phyloP scores from a whole-genome alignment of 2,329 filamentous ascomycete genomes.

The Claviceps purpurea region DNA sequence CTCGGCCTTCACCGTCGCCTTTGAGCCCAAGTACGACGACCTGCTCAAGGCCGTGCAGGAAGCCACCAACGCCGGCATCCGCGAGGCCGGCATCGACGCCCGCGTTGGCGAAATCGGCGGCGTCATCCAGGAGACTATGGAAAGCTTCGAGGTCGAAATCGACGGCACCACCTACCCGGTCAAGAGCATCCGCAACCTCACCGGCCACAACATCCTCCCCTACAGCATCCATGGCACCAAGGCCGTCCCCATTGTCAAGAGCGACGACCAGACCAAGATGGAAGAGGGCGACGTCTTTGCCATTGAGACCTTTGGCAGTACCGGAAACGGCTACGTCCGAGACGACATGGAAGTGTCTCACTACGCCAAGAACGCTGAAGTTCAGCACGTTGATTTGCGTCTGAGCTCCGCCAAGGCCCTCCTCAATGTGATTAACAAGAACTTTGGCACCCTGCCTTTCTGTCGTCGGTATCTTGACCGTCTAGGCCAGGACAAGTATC shows the following conservation, averaged over 20 bases:
- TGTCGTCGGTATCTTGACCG: slow-evolving; percentile 85
- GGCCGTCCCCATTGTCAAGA: slow-evolving; percentile 88
- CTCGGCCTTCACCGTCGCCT: slow-evolving; percentile 67
- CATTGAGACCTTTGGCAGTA: slow-evolving; percentile 92
- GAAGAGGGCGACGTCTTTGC: slow-evolving; percentile 93
- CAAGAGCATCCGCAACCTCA: slow-evolving; percentile 77
- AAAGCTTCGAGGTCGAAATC: slow-evolving; percentile 80
- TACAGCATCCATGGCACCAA: slow-evolving; percentile 89
- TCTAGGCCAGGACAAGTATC: slow-evolving; percentile 87
- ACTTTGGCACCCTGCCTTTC: slow-evolving; percentile 86
- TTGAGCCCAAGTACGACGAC: slow-evolving; percentile 62
- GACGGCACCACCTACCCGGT: slow-evolving; percentile 65
- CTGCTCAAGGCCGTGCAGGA: slow-evolving; percentile 60
- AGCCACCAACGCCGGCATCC: slow-evolving; percentile 71
- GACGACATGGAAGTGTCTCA: slow-evolving; percentile 87
- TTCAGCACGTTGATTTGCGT: slow-evolving; percentile 61
- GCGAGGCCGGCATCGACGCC: slow-evolving; percentile 80
- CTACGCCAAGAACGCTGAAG: slow-evolving; percentile 65
- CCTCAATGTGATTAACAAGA: slow-evolving; percentile 84
- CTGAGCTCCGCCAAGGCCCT: slow-evolving; percentile 74
- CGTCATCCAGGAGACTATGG: slow-evolving; percentile 81
- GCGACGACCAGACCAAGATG: slow-evolving; percentile 84
- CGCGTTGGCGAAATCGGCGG: slow-evolving; percentile 76
- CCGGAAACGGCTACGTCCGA: slow-evolving; percentile 73
- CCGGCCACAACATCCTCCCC: slow-evolving; percentile 78